Percentiles rank a stretch among this genome's conserved stretches.
Evolutionary conservation across 257 asterid species (phyloP).

Genomic region (Nicotiana obtusifolia): DNA sequence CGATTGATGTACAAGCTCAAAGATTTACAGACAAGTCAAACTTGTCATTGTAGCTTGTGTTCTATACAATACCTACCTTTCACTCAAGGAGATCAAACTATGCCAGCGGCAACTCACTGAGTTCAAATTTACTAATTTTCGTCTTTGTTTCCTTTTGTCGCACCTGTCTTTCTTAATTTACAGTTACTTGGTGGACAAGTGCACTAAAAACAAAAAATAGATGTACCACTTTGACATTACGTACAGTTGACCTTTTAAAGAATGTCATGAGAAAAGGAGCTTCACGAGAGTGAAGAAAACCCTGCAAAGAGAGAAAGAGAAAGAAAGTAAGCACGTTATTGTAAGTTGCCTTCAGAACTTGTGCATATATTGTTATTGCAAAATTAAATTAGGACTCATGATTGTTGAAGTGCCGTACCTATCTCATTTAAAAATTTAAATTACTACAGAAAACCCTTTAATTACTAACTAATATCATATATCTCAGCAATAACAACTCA

Average conservation of each 20-base stretch:
- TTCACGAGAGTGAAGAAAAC: slow-evolving; percentile 30
- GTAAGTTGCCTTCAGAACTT: slow-evolving; percentile 13
- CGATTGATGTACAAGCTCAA: background rate
- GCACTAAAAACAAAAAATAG: background rate
- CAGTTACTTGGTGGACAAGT: slow-evolving; percentile 12
- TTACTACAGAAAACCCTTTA: too few species aligned
- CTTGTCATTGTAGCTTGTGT: background rate
- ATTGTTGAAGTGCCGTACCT: too few species aligned
- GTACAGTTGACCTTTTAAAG: slow-evolving; percentile 50
- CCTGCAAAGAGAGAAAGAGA: slow-evolving; percentile 19
- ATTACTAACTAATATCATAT: too few species aligned
- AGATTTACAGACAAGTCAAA: background rate
- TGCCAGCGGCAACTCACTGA: background rate
- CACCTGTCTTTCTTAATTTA: background rate
- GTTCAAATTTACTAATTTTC: slow-evolving; percentile 15
- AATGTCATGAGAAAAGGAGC: slow-evolving; percentile 31
- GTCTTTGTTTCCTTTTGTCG: background rate
- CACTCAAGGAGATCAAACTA: background rate
- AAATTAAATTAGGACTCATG: background rate
- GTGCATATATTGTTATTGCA: background rate
- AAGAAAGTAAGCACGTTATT: background rate
- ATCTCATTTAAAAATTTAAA: too few species aligned
- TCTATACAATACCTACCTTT: slow-evolving; percentile 11
- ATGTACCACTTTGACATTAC: slow-evolving; percentile 29
- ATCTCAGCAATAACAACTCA: too few species aligned